Evolutionary conservation across 2,329 filamentous ascomycete genomes (phyloP), one percentile per base, ranked within the genome.

Genomic region (Nothopassalora personata): DNA sequence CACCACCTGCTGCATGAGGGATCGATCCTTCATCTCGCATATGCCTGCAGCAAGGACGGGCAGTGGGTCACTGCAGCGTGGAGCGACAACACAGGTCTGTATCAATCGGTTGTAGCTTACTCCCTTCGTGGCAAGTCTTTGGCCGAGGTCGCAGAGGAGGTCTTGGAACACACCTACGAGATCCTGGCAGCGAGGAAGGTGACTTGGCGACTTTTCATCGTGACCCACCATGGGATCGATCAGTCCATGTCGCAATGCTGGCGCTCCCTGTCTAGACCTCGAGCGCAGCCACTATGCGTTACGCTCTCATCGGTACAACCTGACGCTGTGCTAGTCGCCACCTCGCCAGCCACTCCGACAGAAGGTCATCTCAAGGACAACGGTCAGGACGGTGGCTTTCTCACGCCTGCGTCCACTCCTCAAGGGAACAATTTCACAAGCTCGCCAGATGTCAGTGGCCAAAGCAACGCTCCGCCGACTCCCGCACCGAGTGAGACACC

Each of bases 1-100:
- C 82, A 85, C 18, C 89, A 90, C 18, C 76, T 93, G 5, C 78
- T 94, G 55, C 84, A 88, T 57, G 90, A 94, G 70, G 90, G 91
- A 64, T 89, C 86, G 0, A 88, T 88, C 68, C 84, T 96, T 31
- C 90, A 96, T 71, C 77, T 95, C 48, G 89, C 87, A 1, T 95
- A 95, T 68, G 84, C 88, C 1, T 81, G 86, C 57, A 92, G 89
- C 68, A 79, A 86, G 10, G 89, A 93, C 70, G 84, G 87, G 19
- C 79, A 86, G 8, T 96, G 91, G 91, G 76, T 94, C 39, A 87
- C 86, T 11, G 88, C 85, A 5, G 87, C 88, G 0, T 95, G 90
- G 90, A 90, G 87, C 1, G 89, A 95, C 69, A 90, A 86, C 65
- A 83, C 83, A 28, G 90, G 90, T 1, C 84, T 83, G 60, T 84